Conservation (phyloP, 176 grass and related monocot genomes). For the Stipa capillata region DNA sequence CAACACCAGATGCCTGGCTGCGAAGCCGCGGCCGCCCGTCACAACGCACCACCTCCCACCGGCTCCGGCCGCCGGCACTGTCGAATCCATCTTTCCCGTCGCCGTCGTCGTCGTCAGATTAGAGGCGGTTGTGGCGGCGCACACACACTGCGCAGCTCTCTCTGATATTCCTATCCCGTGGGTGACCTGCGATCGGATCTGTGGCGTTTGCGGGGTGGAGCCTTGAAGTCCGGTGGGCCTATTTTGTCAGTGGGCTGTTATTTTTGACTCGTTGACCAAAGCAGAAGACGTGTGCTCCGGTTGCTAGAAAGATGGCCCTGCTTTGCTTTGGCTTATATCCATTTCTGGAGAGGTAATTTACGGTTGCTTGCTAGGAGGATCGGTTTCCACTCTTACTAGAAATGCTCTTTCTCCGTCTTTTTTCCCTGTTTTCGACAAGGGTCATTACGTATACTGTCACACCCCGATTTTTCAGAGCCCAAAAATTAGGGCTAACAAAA, state of each 20-base stretch:
- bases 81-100: slow-evolving; percentile 16
- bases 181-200: slow-evolving; percentile 19
- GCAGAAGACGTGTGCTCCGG: too few species aligned
- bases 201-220: not conserved
- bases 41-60: slow-evolving; percentile 68
- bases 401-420: too few species aligned
- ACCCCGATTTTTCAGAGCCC: too few species aligned
- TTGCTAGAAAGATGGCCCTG: too few species aligned
- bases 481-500: too few species aligned
- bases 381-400: too few species aligned
- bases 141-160: not conserved
- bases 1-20: slow-evolving; percentile 66
- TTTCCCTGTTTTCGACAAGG: too few species aligned
- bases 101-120: slow-evolving; percentile 13
- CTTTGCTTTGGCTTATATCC: too few species aligned
- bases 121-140: not conserved
- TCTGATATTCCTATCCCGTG: not conserved
- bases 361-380: too few species aligned
- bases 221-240: not conserved
- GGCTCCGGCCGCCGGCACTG: not conserved
- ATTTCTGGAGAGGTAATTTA: too few species aligned
- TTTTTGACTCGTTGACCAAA: not conserved
- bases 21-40: slow-evolving; percentile 82
- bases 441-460: too few species aligned
- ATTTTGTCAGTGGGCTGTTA: not conserved